phyloP scores from a whole-genome alignment of 2,329 filamentous ascomycete genomes.

The Xylaria digitata region DNA sequence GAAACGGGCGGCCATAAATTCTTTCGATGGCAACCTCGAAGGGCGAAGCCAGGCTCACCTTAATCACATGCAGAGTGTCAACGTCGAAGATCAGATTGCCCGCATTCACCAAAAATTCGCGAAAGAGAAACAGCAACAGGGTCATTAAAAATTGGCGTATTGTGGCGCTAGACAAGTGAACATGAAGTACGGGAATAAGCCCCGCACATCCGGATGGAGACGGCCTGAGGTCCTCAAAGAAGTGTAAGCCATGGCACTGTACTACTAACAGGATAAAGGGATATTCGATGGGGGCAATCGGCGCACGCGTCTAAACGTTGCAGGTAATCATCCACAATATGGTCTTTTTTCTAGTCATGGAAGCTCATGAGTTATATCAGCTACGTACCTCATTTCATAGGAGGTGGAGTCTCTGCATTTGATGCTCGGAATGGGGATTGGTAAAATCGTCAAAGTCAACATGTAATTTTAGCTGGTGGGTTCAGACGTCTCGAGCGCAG shows the following conservation, averaged over 20 bases:
- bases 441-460: background rate
- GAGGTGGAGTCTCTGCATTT: slow-evolving; percentile 15
- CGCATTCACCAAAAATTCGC: slow-evolving; percentile 68
- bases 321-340: slow-evolving; percentile 47
- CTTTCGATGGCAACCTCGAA: slow-evolving; percentile 74
- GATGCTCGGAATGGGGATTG: slow-evolving; percentile 16
- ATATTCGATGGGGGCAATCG: slow-evolving; percentile 5
- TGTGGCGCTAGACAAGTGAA: background rate
- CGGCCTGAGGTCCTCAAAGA: slow-evolving; percentile 3
- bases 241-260: slow-evolving; percentile 12
- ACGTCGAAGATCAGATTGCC: slow-evolving; percentile 87
- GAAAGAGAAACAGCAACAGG: slow-evolving; percentile 51
- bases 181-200: background rate
- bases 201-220: background rate
- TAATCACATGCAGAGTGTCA: slow-evolving; percentile 73
- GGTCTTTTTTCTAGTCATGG: slow-evolving; percentile 38
- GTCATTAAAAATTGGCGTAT: slow-evolving; percentile 12
- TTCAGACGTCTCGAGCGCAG: background rate
- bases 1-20: slow-evolving; percentile 76
- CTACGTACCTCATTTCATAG: slow-evolving; percentile 26
- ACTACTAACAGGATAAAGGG: slow-evolving; percentile 10
- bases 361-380: slow-evolving; percentile 44
- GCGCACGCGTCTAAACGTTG: slow-evolving; percentile 29
- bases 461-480: slow-evolving; percentile 11
- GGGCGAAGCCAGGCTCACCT: slow-evolving; percentile 65